Evolutionary conservation across 2,329 filamentous ascomycete genomes (phyloP), one percentile per base, ranked within the genome.

Genomic region (Colletotrichum gigasporum): DNA sequence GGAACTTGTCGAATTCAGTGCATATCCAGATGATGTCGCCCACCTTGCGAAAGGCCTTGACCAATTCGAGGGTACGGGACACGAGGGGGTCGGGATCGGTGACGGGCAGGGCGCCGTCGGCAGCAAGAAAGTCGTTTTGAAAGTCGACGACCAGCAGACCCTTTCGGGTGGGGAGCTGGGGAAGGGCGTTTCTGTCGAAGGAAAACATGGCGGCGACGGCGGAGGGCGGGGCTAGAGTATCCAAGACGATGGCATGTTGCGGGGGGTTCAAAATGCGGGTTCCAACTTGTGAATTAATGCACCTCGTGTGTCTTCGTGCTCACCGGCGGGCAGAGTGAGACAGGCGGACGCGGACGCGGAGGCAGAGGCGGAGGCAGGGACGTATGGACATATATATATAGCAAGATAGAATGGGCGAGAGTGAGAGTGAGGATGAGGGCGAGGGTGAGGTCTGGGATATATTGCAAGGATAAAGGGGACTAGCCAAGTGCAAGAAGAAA

Each of bases 71-170:
- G 41, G 94, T 86, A 26, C 87, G 87, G 37, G 90, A 83, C 44
- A 96, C 75, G 66, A 94, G 92, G 9, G 87, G 86, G 4, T 85
- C 77, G 3, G 89, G 87, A 42, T 87, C 84, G 34, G 81, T 80
- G 52, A 94, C 87, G 11, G 88, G 85, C 18, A 97, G 78, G 24
- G 88, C 86, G 57, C 92, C 91, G 52, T 87, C 83, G 2, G 86
- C 79, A 6, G 87, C 83, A 62, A 96, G 80, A 72, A 98, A 97
- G 75, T 97, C 95, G 71, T 96, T 93, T 73, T 98, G 96, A 34
- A 97, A 87, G 72, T 97, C 95, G 68, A 97, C 84, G 16, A 96
- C 80, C 18, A 98, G 82, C 42, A 99, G 83, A 1, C 93, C 95
- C 78, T 86, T 87, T 53, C 88, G 83, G 8, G 87, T 87, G 28